A percentile compares a stretch with the other conserved stretches of the same genome.
phyloP scores from a whole-genome alignment of 2,329 filamentous ascomycete species.

The Pyrenophora tritici-repentis region DNA sequence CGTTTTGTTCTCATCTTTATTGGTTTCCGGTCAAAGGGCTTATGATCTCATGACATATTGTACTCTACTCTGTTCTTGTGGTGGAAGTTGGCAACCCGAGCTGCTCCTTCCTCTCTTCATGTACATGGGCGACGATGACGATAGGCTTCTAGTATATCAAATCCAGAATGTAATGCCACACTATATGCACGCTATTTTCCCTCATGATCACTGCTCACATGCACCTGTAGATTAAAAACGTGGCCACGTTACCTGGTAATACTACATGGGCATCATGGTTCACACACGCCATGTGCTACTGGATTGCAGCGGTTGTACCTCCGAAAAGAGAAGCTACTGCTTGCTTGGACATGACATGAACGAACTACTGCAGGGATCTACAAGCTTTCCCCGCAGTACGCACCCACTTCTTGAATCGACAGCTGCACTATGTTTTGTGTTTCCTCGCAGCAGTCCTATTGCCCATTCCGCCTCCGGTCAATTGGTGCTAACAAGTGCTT shows the following conservation, averaged over 20 bases:
- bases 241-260: background rate
- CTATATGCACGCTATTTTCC: background rate
- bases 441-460: background rate
- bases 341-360: slow-evolving; percentile 3
- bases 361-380: slow-evolving; percentile 3
- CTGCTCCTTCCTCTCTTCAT: background rate
- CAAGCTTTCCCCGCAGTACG: slow-evolving; percentile 14
- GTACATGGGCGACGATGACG: background rate
- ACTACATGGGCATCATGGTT: background rate
- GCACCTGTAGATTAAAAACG: background rate
- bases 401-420: slow-evolving; percentile 1
- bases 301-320: background rate
- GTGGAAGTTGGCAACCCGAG: background rate
- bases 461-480: background rate
- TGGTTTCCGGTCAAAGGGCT: slow-evolving; percentile 2
- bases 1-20: slow-evolving; percentile 3
- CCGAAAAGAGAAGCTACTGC: slow-evolving; percentile 1
- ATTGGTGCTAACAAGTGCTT: background rate
- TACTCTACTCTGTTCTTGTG: slow-evolving; percentile 3
- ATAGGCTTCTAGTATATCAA: slow-evolving; percentile 3
- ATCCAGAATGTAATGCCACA: slow-evolving; percentile 3
- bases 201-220: slow-evolving; percentile 1
- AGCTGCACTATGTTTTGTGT: background rate
- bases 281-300: background rate
- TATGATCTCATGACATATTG: slow-evolving; percentile 8